Percentiles rank a stretch among this genome's conserved stretches.
These are phyloP conservation scores for Lentinula guzmanii DNA, from an alignment of 768 basidiomycete species.

Conservation along the genomic window DNA sequence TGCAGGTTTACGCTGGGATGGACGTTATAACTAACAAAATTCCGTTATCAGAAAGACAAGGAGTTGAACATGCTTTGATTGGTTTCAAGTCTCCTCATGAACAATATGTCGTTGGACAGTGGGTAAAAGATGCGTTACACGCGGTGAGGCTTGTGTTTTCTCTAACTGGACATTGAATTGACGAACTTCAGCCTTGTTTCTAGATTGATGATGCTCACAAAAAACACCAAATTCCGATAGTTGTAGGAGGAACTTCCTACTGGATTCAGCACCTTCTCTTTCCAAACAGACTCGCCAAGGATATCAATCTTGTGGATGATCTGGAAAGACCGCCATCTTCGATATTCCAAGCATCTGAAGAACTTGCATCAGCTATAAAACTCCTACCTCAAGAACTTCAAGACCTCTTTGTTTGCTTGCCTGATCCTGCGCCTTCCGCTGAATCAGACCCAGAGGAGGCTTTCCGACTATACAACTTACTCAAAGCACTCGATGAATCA, in stretches of 20 bases:
- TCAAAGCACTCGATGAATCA: constrained; percentile 61
- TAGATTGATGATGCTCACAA: constrained; percentile 74
- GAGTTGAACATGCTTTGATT: constrained; percentile 87
- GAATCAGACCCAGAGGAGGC: constrained; percentile 48
- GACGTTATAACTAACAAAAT: constrained; percentile 95
- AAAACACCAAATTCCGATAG: constrained; percentile 66
- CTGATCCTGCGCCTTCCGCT: constrained; percentile 54
- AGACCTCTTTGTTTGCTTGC: constrained; percentile 50
- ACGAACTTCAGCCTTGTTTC: constrained; percentile 1
- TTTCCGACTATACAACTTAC: constrained; percentile 58
- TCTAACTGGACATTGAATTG: constrained; percentile 1
- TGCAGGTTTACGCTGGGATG: constrained; percentile 93
- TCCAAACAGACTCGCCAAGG: constrained; percentile 57
- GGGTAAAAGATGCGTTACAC: constrained; percentile 76
- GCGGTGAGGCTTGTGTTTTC: constrained; percentile 45
- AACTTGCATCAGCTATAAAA: constrained; percentile 34
- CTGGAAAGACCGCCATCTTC: neutral
- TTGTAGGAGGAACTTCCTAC: constrained; percentile 95
- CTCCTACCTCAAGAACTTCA: constrained; percentile 42
- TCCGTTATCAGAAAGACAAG: constrained; percentile 64
- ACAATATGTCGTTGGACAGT: constrained; percentile 82
- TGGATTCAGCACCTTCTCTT: constrained; percentile 97
- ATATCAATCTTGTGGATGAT: constrained; percentile 13
- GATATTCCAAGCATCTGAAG: constrained; percentile 22
- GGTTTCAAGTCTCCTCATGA: constrained; percentile 81